Percentiles rank a stretch among this genome's conserved stretches.
Evolutionary conservation across 768 basidiomycete genomes (phyloP).

Genomic region (Boletus fagicola): DNA sequence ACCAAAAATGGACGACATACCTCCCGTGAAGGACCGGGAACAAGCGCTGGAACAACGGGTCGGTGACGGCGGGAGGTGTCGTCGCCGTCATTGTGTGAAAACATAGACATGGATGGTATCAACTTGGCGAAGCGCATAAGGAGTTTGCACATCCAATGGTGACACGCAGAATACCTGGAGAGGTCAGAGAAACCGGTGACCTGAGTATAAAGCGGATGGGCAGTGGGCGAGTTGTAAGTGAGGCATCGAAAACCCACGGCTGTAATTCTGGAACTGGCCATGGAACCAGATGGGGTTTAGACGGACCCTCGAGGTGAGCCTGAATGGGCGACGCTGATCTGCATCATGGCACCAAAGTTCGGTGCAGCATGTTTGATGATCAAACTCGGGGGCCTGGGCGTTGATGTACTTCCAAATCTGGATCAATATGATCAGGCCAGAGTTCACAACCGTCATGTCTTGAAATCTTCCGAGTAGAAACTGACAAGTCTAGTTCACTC

Average conservation of each 20-base stretch:
- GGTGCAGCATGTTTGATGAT: too few species aligned
- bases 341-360: constrained; percentile 1
- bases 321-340: neutral
- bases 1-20: constrained; percentile 1
- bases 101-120: constrained; percentile 9
- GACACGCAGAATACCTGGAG: constrained; percentile 7
- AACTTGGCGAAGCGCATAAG: constrained; percentile 8
- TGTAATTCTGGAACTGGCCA: constrained; percentile 1
- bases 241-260: constrained; percentile 1
- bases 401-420: neutral
- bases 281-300: neutral
- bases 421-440: too few species aligned
- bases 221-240: constrained; percentile 5
- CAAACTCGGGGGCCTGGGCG: neutral
- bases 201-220: constrained; percentile 10
- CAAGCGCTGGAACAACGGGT: neutral
- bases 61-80: neutral
- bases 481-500: too few species aligned
- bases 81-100: neutral
- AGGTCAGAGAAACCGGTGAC: neutral
- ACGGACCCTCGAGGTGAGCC: neutral
- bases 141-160: constrained; percentile 16
- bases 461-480: too few species aligned
- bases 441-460: too few species aligned
- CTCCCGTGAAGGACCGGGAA: constrained; percentile 5